Evolutionary conservation across 208 protist species (phyloP).

Genomic region (Trypanosoma avium): DNA sequence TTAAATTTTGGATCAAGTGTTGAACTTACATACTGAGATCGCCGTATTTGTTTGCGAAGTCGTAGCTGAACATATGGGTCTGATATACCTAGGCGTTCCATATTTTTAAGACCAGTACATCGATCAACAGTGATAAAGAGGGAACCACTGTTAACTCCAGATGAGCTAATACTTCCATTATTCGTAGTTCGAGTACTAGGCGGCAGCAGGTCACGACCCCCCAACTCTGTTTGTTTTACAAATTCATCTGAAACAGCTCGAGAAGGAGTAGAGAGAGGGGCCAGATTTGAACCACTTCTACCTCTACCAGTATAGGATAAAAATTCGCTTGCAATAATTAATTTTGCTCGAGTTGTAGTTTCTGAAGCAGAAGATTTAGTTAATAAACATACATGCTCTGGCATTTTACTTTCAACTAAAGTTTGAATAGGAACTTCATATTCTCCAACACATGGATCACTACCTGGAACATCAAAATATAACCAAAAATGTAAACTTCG

Average conservation of each 20-base stretch:
- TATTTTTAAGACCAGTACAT: conserved; percentile 54
- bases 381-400: conserved; percentile 42
- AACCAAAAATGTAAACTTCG: conserved; percentile 57
- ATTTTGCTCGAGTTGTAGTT: conserved; percentile 34
- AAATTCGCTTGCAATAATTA: conserved; percentile 51
- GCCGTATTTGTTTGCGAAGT: conserved; percentile 34
- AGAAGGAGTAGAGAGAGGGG: conserved; percentile 31
- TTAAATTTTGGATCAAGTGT: conserved; percentile 69
- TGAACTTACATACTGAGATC: conserved; percentile 43
- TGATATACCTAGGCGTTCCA: conserved; percentile 50
- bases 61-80: conserved; percentile 74
- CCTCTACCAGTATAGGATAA: conserved; percentile 31
- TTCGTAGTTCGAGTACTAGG: conserved; percentile 27
- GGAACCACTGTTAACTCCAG: conserved; percentile 28
- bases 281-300: conserved; percentile 12
- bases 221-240: conserved; percentile 16
- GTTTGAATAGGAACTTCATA: conserved; percentile 44
- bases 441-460: conserved; percentile 53
- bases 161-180: conserved; percentile 2
- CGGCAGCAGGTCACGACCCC: conserved; percentile 12
- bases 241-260: conserved; percentile 36
- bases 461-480: conserved; percentile 69
- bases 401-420: conserved; percentile 37
- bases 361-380: conserved; percentile 33
- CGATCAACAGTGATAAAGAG: conserved; percentile 62